phyloP scores from a whole-genome alignment of 768 basidiomycete species.

The Pleurotus platypus region DNA sequence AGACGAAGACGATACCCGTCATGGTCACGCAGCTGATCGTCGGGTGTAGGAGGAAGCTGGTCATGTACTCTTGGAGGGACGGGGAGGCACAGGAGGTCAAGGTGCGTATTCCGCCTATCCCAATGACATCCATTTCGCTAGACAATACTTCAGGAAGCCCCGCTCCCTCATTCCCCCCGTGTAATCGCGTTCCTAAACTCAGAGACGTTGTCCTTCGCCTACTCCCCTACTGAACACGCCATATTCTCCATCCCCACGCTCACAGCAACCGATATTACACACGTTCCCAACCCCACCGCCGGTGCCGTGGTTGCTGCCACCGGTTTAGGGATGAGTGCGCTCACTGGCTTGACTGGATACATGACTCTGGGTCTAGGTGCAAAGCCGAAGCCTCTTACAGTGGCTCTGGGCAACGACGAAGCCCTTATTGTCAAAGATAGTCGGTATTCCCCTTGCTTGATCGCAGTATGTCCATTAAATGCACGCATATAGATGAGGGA shows the following conservation, averaged over 20 bases:
- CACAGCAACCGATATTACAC: slow-evolving; percentile 54
- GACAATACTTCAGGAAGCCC: slow-evolving; percentile 59
- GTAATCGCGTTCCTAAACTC: slow-evolving; percentile 69
- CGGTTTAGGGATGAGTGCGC: slow-evolving; percentile 57
- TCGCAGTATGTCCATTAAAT: slow-evolving; percentile 2
- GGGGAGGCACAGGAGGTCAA: slow-evolving; percentile 72
- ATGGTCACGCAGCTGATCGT: slow-evolving; percentile 76
- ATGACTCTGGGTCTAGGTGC: slow-evolving; percentile 80
- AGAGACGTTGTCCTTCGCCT: slow-evolving; percentile 67
- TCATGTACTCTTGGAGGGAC: slow-evolving; percentile 85
- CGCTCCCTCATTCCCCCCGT: slow-evolving; percentile 88
- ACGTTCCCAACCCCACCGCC: slow-evolving; percentile 29
- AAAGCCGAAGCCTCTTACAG: slow-evolving; percentile 64
- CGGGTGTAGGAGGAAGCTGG: slow-evolving; percentile 82
- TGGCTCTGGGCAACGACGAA: slow-evolving; percentile 56
- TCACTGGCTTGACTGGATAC: slow-evolving; percentile 79
- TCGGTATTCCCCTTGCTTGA: slow-evolving; percentile 31
- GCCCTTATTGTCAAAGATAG: slow-evolving; percentile 76
- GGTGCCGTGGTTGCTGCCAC: slow-evolving; percentile 19
- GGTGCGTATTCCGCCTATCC: slow-evolving; percentile 35
- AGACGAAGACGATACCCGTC: slow-evolving; percentile 50
- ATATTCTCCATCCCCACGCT: slow-evolving; percentile 64
- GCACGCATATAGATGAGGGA: slow-evolving; percentile 51
- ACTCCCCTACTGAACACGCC: slow-evolving; percentile 75
- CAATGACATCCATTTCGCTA: not conserved